phyloP scores from a whole-genome alignment of 208 protist genomes.

The Porcisia hertigi region DNA sequence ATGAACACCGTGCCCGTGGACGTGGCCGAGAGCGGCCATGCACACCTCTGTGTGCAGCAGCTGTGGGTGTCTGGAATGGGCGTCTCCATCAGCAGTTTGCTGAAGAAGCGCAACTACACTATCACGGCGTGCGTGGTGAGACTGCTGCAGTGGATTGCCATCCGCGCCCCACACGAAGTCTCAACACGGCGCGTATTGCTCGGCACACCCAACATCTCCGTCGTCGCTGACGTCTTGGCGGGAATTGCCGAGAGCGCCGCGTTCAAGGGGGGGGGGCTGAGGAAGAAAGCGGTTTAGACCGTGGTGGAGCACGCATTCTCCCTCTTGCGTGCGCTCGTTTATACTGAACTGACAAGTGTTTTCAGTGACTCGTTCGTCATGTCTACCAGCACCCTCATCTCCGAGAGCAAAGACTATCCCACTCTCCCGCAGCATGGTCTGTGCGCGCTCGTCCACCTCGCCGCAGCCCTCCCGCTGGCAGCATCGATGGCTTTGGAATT shows the following conservation, averaged over 20 bases:
- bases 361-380: slow-evolving; percentile 32
- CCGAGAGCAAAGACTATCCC: slow-evolving; percentile 29
- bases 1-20: background rate
- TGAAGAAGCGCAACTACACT: slow-evolving; percentile 13
- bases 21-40: slow-evolving; percentile 6
- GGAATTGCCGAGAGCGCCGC: slow-evolving; percentile 19
- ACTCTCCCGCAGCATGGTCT: slow-evolving; percentile 34
- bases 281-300: slow-evolving; percentile 11
- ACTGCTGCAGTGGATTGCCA: slow-evolving; percentile 13
- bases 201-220: slow-evolving; percentile 17
- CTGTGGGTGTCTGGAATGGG: slow-evolving; percentile 30
- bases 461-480: slow-evolving; percentile 49
- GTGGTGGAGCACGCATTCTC: slow-evolving; percentile 20
- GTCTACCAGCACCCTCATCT: slow-evolving; percentile 48
- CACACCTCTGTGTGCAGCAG: slow-evolving; percentile 31
- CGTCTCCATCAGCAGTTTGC: slow-evolving; percentile 15
- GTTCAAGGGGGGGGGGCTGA: slow-evolving; percentile 16
- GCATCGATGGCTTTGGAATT: slow-evolving; percentile 68
- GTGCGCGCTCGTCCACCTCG: slow-evolving; percentile 37
- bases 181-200: slow-evolving; percentile 24
- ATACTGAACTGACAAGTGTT: slow-evolving; percentile 18
- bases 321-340: slow-evolving; percentile 31
- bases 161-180: slow-evolving; percentile 11
- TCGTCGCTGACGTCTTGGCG: slow-evolving; percentile 19
- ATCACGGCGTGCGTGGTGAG: slow-evolving; percentile 27